A percentile compares a stretch with the other conserved stretches of the same genome.
Conservation (phyloP, 306 rosid genomes). For the Dalbergia cultrata region DNA sequence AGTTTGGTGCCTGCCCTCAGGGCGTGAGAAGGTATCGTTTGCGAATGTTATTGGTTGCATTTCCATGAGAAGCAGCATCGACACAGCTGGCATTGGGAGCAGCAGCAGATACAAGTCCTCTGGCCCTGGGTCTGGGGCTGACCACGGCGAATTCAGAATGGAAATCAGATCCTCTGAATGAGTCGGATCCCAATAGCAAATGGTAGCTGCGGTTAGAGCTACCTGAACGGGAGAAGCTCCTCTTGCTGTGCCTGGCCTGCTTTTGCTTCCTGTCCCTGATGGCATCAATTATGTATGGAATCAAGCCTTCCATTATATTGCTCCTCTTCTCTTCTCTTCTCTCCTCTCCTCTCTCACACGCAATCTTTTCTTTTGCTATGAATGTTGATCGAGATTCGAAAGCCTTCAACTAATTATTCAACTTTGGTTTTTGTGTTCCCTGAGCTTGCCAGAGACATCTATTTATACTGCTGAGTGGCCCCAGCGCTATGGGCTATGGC, state of each 20-base stretch:
- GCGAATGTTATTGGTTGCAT: constrained; percentile 12
- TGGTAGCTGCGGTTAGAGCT: constrained; percentile 69
- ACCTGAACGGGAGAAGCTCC: constrained; percentile 47
- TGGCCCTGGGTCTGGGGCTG: not conserved
- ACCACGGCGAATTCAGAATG: not conserved
- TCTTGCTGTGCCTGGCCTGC: constrained; percentile 7
- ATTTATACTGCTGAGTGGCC: not conserved
- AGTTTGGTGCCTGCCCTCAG: not conserved
- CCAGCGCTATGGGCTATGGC: too few species aligned
- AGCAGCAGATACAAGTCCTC: not conserved
- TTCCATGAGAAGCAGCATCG: not conserved
- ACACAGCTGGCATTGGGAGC: not conserved
- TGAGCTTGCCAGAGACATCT: not conserved
- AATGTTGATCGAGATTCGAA: too few species aligned
- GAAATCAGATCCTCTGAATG: constrained; percentile 39
- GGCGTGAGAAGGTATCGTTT: constrained; percentile 2
- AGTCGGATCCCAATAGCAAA: constrained; percentile 41
- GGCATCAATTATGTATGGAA: constrained; percentile 71
- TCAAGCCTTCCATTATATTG: constrained; percentile 68
- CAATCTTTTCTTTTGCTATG: not conserved
- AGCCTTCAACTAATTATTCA: not conserved
- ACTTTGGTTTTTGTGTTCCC: not conserved
- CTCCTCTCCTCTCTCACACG: not conserved
- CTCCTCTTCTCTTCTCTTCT: not conserved
- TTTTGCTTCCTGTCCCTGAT: constrained; percentile 57